Evolutionary conservation across 1,139 yeast species (phyloP).

Genomic region (Yamadazyma dendronema): DNA sequence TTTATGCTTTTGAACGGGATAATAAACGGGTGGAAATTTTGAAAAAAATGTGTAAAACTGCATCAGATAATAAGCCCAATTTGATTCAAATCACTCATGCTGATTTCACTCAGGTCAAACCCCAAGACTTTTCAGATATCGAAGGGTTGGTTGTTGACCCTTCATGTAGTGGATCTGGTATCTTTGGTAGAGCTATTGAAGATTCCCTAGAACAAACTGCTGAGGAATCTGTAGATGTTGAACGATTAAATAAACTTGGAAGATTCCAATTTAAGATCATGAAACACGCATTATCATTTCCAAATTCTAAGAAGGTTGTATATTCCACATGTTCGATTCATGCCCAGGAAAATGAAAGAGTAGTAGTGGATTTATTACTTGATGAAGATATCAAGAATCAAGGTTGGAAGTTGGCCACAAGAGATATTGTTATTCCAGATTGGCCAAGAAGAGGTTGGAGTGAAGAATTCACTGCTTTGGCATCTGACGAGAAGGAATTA

Average conservation of each 20-base stretch:
- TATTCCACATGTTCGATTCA: constrained; percentile 96
- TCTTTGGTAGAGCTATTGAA: constrained; percentile 76
- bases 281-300: constrained; percentile 83
- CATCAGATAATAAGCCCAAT: constrained; percentile 54
- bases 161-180: constrained; percentile 96
- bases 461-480: constrained; percentile 58
- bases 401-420: constrained; percentile 75
- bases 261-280: constrained; percentile 85
- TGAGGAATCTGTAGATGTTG: constrained; percentile 48
- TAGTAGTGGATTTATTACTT: constrained; percentile 70
- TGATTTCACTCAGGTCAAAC: constrained; percentile 75
- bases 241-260: constrained; percentile 66
- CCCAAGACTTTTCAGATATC: constrained; percentile 59
- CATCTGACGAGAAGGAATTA: constrained; percentile 42
- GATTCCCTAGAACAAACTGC: constrained; percentile 43
- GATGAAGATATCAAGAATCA: constrained; percentile 56
- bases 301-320: constrained; percentile 73
- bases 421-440: constrained; percentile 64
- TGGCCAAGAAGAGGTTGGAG: constrained; percentile 87
- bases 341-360: constrained; percentile 89
- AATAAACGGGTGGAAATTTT: constrained; percentile 67
- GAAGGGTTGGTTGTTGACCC: constrained; percentile 92
- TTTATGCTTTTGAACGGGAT: constrained; percentile 89
- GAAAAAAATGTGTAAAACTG: constrained; percentile 73
- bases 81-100: constrained; percentile 73